Base-by-base conservation (phyloP, 2,329 filamentous ascomycete species). In the Diaporthe sp. region DNA sequence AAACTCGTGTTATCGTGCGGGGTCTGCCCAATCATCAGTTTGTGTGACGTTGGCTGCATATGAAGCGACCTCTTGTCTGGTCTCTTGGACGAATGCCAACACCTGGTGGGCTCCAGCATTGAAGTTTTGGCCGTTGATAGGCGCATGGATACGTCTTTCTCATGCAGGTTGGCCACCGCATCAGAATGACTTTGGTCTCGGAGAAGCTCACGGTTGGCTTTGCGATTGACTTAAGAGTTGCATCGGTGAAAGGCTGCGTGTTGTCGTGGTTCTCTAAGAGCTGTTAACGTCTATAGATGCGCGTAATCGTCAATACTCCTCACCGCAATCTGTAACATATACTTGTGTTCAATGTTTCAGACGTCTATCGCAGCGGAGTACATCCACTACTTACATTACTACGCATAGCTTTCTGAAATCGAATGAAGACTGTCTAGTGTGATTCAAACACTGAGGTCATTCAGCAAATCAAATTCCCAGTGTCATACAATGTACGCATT, bases 1-100 rank as follows among this genome's bases (percentile, higher is more conserved):
- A 38, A 19, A 9, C 61, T 19, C 47, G 30, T 52, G 61, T 28
- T 52, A 19, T 52, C n/a, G 61, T 67, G 61, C 61, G 61, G 61
- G 61, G 61, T 67, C 33, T 67, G 12, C 45, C 30, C 61, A 50
- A 28, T 33, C 15, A 9, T 17, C 17, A 35, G 4, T 50, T 35
- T 25, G 61, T 38, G 42, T 22, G 35, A 60, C 57, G 28, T 19
- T 19, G 4, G 28, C 35, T 60, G 57, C 57, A 60, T 40, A 40
- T 25, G n/a, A 17, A 19, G n/a, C 8, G 42, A 22, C 10, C 28
- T 15, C 10, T 13, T 67, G 6, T 6, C 10, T 25, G 30, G 28
- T 15, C 19, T 35, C 10, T n/a, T 9, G 4, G 22, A 6, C 30
- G 6, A 25, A 50, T 25, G 7, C 42, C 61, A 28, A 38, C 30